Conservation (phyloP, 1,139 yeast species). For the Saccharomyces hybrid region DNA sequence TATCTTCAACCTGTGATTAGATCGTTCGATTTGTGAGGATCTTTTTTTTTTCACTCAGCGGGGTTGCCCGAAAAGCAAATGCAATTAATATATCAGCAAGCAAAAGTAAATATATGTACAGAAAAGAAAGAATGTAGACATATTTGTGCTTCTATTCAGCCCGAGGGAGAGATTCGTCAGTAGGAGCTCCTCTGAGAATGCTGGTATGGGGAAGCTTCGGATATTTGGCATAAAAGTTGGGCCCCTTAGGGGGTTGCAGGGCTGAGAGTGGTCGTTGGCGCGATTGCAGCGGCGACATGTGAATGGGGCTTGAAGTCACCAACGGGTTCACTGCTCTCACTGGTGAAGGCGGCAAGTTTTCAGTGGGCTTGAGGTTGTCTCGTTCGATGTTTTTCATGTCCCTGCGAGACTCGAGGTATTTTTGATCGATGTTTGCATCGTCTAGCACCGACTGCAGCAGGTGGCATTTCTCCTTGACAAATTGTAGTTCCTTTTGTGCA, state of each 20-base stretch:
- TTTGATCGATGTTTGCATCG: conserved; percentile 30
- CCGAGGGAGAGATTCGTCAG: neutral
- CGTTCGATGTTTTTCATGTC: conserved; percentile 28
- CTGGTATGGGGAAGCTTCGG: conserved; percentile 28
- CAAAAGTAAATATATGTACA: neutral
- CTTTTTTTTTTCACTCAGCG: neutral
- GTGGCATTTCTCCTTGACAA: conserved; percentile 27
- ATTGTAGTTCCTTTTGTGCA: conserved; percentile 55
- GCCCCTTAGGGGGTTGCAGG: neutral
- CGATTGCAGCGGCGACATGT: conserved; percentile 1
- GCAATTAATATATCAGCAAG: neutral
- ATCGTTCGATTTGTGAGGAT: neutral
- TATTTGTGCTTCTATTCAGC: neutral
- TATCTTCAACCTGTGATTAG: neutral
- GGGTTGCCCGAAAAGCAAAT: neutral
- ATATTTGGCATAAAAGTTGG: conserved; percentile 25
- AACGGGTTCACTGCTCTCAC: conserved; percentile 27
- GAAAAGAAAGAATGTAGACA: neutral
- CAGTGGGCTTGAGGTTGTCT: conserved; percentile 23
- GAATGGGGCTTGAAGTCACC: conserved; percentile 31
- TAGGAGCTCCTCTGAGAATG: conserved; percentile 11
- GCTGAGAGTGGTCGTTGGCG: conserved; percentile 2
- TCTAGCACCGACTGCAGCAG: conserved; percentile 27
- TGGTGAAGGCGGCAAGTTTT: conserved; percentile 31
- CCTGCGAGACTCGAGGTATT: conserved; percentile 29